phyloP scores from a whole-genome alignment of 2,329 filamentous ascomycete species.

The Fusarium algeriense region DNA sequence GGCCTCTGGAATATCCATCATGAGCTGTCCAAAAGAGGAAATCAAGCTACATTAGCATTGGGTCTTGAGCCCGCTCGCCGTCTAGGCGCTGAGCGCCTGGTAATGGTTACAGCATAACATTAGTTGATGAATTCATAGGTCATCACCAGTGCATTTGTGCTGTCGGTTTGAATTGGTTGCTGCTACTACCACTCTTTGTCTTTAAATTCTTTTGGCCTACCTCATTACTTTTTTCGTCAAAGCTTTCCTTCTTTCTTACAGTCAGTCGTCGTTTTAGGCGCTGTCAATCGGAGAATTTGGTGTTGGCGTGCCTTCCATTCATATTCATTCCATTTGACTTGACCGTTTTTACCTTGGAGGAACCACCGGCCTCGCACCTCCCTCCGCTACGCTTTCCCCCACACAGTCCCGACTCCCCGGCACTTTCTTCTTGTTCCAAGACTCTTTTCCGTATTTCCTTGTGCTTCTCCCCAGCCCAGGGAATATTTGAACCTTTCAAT shows the following conservation, averaged over 20 bases:
- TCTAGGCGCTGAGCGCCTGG: neutral
- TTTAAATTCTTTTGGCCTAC: constrained; percentile 7
- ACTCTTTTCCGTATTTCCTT: constrained; percentile 30
- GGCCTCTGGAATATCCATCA: constrained; percentile 29
- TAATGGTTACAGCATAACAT: neutral
- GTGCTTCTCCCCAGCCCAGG: constrained; percentile 12
- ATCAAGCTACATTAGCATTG: constrained; percentile 28
- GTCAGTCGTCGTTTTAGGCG: neutral
- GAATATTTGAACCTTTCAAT: constrained; percentile 31
- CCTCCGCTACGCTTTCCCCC: constrained; percentile 25
- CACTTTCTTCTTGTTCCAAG: constrained; percentile 32
- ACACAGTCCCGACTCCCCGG: constrained; percentile 40
- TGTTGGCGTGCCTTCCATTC: constrained; percentile 14
- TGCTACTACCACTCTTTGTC: neutral
- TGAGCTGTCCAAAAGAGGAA: constrained; percentile 30
- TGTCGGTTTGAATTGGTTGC: neutral
- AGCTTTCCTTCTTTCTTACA: neutral
- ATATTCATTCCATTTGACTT: constrained; percentile 25
- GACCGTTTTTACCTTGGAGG: neutral
- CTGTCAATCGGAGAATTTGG: constrained; percentile 2
- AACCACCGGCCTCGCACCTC: constrained; percentile 1
- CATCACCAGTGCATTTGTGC: neutral
- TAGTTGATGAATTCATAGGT: neutral
- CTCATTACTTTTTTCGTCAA: neutral
- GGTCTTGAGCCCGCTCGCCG: constrained; percentile 9